These are phyloP conservation scores for Phytophthora boehmeriae DNA, from an alignment of 352 stramenopile species.

Conservation along the genomic window DNA sequence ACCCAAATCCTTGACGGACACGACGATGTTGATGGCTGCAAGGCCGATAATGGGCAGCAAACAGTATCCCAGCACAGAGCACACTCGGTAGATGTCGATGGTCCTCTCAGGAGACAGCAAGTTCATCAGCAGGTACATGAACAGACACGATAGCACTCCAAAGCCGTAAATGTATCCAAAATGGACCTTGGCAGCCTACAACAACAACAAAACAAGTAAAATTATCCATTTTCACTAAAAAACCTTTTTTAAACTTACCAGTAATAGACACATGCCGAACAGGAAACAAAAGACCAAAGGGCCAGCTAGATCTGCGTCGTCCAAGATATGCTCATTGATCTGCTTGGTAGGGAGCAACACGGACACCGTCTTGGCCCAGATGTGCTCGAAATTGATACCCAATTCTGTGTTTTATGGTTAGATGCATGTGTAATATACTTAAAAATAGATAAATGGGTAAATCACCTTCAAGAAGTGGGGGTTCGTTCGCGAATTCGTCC, in stretches of 20 bases:
- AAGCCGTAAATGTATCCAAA: constrained; percentile 99
- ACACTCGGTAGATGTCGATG: constrained; percentile 94
- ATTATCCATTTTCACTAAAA: background rate
- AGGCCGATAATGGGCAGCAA: constrained; percentile 97
- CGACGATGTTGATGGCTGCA: constrained; percentile 92
- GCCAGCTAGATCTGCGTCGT: constrained; percentile 94
- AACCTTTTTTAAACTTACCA: constrained; percentile 73
- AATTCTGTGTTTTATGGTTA: constrained; percentile 74
- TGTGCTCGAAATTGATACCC: constrained; percentile 98
- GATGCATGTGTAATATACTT: constrained; percentile 2
- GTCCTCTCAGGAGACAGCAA: constrained; percentile 88
- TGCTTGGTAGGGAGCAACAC: constrained; percentile 94
- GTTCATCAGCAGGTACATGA: constrained; percentile 97
- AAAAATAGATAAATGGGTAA: constrained; percentile 5
- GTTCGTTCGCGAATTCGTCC: constrained; percentile 96
- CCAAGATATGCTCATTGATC: constrained; percentile 89
- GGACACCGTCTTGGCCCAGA: constrained; percentile 96
- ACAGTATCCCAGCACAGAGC: constrained; percentile 97
- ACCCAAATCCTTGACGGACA: constrained; percentile 85
- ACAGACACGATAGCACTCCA: constrained; percentile 95
- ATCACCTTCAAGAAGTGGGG: constrained; percentile 94
- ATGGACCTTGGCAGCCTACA: constrained; percentile 92
- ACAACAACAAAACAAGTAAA: constrained; percentile 8
- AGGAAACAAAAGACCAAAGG: constrained; percentile 95
- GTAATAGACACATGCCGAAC: constrained; percentile 94